These are phyloP conservation scores for Didymella segeticola DNA, from an alignment of 2,329 filamentous ascomycete genomes.

Conservation along the genomic window DNA sequence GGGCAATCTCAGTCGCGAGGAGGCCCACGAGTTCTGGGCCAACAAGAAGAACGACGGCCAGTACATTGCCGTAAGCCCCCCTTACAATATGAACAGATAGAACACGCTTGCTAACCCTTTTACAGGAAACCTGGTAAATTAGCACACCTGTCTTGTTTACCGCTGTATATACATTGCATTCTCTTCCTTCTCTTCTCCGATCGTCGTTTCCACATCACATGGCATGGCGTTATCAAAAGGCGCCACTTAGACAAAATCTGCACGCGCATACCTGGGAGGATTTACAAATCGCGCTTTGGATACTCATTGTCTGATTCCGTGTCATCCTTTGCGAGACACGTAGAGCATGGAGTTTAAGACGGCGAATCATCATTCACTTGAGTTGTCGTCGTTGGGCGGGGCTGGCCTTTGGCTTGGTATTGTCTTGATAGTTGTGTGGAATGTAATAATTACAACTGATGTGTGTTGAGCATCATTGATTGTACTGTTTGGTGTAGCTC, in stretches of 20 bases:
- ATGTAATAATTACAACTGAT: background rate
- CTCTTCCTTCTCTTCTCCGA: background rate
- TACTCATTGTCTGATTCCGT: slow-evolving; percentile 8
- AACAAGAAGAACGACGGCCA: slow-evolving; percentile 91
- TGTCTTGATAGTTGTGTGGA: slow-evolving; percentile 5
- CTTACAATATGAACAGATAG: fast-evolving
- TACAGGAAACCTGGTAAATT: slow-evolving; percentile 19
- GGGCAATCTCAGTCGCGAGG: slow-evolving; percentile 81
- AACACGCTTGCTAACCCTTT: background rate
- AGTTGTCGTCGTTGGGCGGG: background rate
- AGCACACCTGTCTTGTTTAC: background rate
- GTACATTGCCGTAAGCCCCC: slow-evolving; percentile 77
- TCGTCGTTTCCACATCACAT: slow-evolving; percentile 11
- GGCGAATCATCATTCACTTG: background rate
- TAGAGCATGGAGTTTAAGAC: slow-evolving; percentile 15
- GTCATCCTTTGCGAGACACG: slow-evolving; percentile 9
- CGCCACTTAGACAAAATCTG: slow-evolving; percentile 13
- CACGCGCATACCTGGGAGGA: slow-evolving; percentile 3
- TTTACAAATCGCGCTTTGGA: background rate
- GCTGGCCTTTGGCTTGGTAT: background rate
- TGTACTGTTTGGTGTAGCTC: background rate
- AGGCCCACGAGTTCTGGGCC: slow-evolving; percentile 87
- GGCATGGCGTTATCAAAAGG: slow-evolving; percentile 12
- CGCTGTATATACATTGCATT: slow-evolving; percentile 7
- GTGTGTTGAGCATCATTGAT: background rate